phyloP scores from a whole-genome alignment of 1,284 basidiomycete species.

The Ceratobasidium sp. region DNA sequence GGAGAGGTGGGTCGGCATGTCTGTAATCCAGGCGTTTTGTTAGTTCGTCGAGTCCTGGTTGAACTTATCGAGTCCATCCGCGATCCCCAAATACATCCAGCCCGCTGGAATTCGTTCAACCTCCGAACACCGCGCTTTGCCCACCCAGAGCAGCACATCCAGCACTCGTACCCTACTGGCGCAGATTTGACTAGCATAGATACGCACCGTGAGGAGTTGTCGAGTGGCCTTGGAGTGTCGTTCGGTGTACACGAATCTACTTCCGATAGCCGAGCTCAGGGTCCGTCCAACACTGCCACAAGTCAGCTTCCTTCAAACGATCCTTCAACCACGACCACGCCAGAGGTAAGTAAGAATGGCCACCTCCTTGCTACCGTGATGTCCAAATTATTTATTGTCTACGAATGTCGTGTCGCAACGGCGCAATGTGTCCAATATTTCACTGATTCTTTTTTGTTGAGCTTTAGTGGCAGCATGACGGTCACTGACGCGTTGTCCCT shows the following conservation, averaged over 20 bases:
- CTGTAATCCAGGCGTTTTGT: background rate
- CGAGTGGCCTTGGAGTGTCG: slow-evolving; percentile 25
- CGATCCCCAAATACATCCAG: slow-evolving; percentile 12
- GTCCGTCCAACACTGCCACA: background rate
- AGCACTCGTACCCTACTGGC: background rate
- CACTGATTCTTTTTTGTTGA: slow-evolving; percentile 33
- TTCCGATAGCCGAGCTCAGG: slow-evolving; percentile 36
- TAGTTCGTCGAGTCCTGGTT: slow-evolving; percentile 2
- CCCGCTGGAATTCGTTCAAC: background rate
- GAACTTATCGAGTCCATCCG: slow-evolving; percentile 7
- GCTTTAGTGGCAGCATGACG: background rate
- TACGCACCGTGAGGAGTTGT: slow-evolving; percentile 39
- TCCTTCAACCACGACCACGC: slow-evolving; percentile 16
- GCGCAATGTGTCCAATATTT: slow-evolving; percentile 27
- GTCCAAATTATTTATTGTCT: slow-evolving; percentile 43
- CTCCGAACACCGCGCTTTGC: background rate
- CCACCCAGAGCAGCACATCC: background rate
- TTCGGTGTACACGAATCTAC: slow-evolving; percentile 34
- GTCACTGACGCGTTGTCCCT: slow-evolving; percentile 24
- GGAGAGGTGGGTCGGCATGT: slow-evolving; percentile 92
- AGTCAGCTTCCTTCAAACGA: background rate
- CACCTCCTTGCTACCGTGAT: slow-evolving; percentile 20
- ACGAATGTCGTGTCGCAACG: slow-evolving; percentile 40
- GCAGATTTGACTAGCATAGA: slow-evolving; percentile 20
- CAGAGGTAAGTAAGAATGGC: slow-evolving; percentile 19